Base-by-base conservation (phyloP, 1,284 basidiomycete species). In the Anthracocystis panici-leucophaei region DNA sequence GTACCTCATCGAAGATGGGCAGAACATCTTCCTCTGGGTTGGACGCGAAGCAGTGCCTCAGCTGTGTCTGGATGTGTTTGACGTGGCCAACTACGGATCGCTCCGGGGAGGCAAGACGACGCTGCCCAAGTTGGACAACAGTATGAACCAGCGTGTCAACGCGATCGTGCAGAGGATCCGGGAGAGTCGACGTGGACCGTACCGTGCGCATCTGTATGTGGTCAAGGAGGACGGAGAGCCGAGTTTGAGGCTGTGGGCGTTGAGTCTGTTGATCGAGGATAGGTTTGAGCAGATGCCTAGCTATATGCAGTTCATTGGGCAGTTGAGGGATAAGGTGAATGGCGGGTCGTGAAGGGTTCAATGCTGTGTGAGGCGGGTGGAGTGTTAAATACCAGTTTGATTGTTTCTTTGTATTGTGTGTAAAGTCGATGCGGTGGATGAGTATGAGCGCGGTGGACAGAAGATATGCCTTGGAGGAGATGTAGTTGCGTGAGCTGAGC, bases 171-270 rank as follows among this genome's bases (percentile, higher is more conserved):
- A 93, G 86, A 97, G 97, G 88, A 93, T 93, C 35, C 89, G 95
- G 20, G 94, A 97, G 86, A 90, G 92, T 88, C 82, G 88, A 23
- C 89, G 94, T 44, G 95, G 96, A 10, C 91, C 92, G 5, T 99
- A 98, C 86, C 91, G 92, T 83, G 93, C 94, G 16, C 93, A 97
- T 84, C 87, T 99, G n/a, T 99, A 98, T 85, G 88, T 99, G 46
- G 95, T 98, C 81, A 99, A 99, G 87, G 95, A 97, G 85, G 97
- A 99, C 81, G 96, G 95, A 61, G 97, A 99, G 86, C 93, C 94
- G 52, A 78, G 76, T 27, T 88, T 99, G 83, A 89, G 95, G 66
- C 89, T 94, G 76, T 98, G 95, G 95, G 97, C 96, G 0, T 89
- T 99, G 75, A 95, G 93, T 83, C 90, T 91, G 85, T 89, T 99